Base-by-base conservation (phyloP, 257 asterid genomes). In the Perilla frutescens region DNA sequence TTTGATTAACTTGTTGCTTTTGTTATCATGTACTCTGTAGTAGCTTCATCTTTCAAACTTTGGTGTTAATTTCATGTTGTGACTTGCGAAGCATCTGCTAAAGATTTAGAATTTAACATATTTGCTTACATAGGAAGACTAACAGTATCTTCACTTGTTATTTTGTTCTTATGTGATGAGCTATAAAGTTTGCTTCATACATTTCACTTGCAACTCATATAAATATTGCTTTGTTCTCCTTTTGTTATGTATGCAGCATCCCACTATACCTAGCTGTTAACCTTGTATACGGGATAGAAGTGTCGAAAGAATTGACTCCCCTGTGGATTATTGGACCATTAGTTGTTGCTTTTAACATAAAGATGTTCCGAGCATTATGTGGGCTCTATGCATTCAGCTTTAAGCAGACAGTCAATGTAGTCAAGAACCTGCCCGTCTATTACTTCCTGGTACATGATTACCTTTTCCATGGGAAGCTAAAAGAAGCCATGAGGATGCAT, bases 311-410 rank as follows among this genome's bases (percentile, higher is more conserved):
- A 77, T 79, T 91, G 77, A 76, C 81, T 26, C 98, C 97, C 50
- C 71, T 93, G 15, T 93, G 98, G 98, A 75, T 88, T 78, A 55
- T 88, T 56, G 98, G 98, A 43, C 98, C 98, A 15, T 70, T 93
- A 45, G n/a, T 86, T 45, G 79, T 80, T 12, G 84, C 90, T 55
- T 80, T 88, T 70, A 83, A 91, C 54, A 14, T 88, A 63, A 89
- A 86, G 87, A 67, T 86, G 72, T 78, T 87, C 54, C 89, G 40
- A 54, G 86, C 79, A 62, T 64, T 93, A 53, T 80, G 83, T 49
- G 80, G 85, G 15, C 86, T 88, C 69, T 93, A 87, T 66, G 90
- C 75, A 41, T 88, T 83, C 85, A 78, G 85, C 91, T 89, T 87
- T 80, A 84, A 77, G 75, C 88, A 81, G 84, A 81, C 87, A 1